Conservation (phyloP, 2,329 filamentous ascomycete species). For the Fusarium odoratissimum region DNA sequence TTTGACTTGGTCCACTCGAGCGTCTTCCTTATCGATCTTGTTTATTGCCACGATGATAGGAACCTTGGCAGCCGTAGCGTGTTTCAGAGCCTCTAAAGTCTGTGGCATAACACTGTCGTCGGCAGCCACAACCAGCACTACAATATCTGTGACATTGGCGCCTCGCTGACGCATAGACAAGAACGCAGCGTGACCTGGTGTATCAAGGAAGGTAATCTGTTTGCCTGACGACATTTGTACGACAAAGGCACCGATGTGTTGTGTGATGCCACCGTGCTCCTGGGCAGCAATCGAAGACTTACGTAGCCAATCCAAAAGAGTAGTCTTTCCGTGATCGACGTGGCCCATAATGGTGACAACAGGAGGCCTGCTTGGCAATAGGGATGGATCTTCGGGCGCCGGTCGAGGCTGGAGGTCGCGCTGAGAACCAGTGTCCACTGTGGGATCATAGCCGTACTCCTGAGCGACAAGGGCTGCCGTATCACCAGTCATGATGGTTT, state of each 20-base stretch:
- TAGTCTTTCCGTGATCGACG: constrained; percentile 98
- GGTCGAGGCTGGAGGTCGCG: constrained; percentile 80
- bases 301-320: constrained; percentile 90
- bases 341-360: constrained; percentile 99
- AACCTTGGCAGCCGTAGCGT: constrained; percentile 86
- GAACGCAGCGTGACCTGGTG: constrained; percentile 95
- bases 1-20: constrained; percentile 86
- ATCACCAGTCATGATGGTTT: constrained; percentile 90
- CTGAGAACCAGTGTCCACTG: constrained; percentile 73
- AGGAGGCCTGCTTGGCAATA: constrained; percentile 81
- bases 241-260: constrained; percentile 97
- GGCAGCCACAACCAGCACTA: constrained; percentile 93
- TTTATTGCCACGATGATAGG: constrained; percentile 98
- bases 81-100: constrained; percentile 94
- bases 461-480: constrained; percentile 89
- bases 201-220: constrained; percentile 95
- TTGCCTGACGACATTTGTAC: constrained; percentile 88
- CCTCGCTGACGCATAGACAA: constrained; percentile 95
- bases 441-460: constrained; percentile 92
- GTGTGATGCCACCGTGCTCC: constrained; percentile 96
- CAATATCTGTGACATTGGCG: constrained; percentile 95
- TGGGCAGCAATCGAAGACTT: constrained; percentile 91
- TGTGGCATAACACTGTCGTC: constrained; percentile 98
- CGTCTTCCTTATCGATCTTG: constrained; percentile 91
- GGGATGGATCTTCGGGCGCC: constrained; percentile 72